Evolutionary conservation across 441 rosid genomes (phyloP).

Genomic region (Metrosideros polymorpha): DNA sequence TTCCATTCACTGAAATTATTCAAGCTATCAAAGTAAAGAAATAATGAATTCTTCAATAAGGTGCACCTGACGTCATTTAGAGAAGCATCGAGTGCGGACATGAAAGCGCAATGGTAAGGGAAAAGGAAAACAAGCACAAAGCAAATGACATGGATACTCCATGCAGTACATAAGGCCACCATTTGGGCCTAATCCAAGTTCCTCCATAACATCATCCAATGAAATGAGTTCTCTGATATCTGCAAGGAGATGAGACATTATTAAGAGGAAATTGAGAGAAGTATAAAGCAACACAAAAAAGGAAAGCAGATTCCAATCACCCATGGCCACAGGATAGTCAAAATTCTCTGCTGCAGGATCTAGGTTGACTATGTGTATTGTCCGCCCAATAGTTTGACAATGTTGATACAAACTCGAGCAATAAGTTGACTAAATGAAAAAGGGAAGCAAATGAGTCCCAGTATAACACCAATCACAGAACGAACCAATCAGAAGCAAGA

Average conservation of each 20-base stretch:
- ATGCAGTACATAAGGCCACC: conserved; percentile 44
- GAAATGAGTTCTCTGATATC: conserved; percentile 83
- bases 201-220: conserved; percentile 92
- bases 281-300: not conserved
- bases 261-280: not conserved
- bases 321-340: conserved; percentile 81
- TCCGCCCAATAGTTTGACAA: conserved; percentile 51
- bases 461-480: not conserved
- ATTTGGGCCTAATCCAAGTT: conserved; percentile 81
- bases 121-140: not conserved
- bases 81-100: not conserved
- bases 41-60: not conserved
- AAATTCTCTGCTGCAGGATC: conserved; percentile 94
- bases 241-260: conserved; percentile 16
- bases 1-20: not conserved
- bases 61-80: not conserved
- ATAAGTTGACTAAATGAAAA: conserved; percentile 58
- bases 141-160: not conserved
- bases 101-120: not conserved
- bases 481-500: not conserved
- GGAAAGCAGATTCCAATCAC: conserved; percentile 19
- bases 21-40: not conserved
- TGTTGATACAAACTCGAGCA: conserved; percentile 67
- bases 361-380: conserved; percentile 64
- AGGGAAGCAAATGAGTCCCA: not conserved